Evolutionary conservation across 2,329 filamentous ascomycete genomes (phyloP), one percentile per base, ranked within the genome.

Genomic region (Penicillium sp.): DNA sequence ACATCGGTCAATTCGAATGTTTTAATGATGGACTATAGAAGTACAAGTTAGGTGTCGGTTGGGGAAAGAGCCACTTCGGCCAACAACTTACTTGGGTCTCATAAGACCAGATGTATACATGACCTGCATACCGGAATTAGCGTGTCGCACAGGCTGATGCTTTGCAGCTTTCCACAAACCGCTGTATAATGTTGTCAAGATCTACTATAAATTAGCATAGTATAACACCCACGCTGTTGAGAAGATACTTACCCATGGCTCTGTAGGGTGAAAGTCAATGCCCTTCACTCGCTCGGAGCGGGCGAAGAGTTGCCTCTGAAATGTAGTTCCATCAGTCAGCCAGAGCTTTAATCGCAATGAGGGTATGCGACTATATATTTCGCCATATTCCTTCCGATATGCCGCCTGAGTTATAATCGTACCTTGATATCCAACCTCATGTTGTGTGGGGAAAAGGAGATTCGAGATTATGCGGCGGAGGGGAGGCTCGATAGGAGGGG

Each of bases 71-170:
- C 45, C 1, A 31, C 11, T 51, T 69, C 49, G 56, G 35, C 9
- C 4, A 9, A 11, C 21, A 47, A 38, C 76, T 62, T 77, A 84
- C 83, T 78, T 96, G 93, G 56, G 93, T 96, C 81, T 96, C 94
- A 80, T 96, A 97, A 38, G 94, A 97, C 93, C 95, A 98, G 77
- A 99, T 98, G 83, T 98, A 96, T 77, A 96, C 95, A 84, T 98
- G 94, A 79, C 95, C 92, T 93, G 65, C 92, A 66, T 61, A 67
- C 58, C 68, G 58, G 60, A 65, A 68, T 75, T 72, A 75, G 72
- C 59, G 62, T 63, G 65, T 60, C 56, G 51, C 47, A 58, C 59
- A 58, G 63, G 56, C 52, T 21, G 66, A 55, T 38, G 38, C n/a
- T 48, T 48, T 17, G n/a, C 26, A 8, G 54, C 58, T 53, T 19